phyloP scores from a whole-genome alignment of 306 rosid species.

The Vigna reflexopilosa region DNA sequence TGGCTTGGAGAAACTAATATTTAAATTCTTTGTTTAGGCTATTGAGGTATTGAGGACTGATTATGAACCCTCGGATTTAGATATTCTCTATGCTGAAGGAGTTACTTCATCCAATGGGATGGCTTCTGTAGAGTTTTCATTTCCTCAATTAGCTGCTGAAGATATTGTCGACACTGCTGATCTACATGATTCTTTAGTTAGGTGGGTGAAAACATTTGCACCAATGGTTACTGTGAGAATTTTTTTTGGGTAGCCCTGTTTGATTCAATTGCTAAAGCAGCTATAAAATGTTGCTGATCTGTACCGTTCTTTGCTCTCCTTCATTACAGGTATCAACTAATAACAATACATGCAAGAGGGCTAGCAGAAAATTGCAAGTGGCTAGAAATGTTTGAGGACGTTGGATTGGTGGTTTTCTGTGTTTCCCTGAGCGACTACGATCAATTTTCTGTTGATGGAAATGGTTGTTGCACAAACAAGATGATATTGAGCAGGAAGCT shows the following conservation, averaged over 20 bases:
- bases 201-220: constrained; percentile 55
- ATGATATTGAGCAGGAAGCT: constrained; percentile 79
- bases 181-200: constrained; percentile 68
- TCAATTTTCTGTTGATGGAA: constrained; percentile 70
- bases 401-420: constrained; percentile 74
- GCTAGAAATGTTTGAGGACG: constrained; percentile 92
- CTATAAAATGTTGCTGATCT: constrained; percentile 32
- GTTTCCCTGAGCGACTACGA: constrained; percentile 84
- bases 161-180: constrained; percentile 64
- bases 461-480: constrained; percentile 75
- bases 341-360: constrained; percentile 56
- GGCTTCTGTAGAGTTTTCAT: constrained; percentile 90
- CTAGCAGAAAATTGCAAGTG: constrained; percentile 84
- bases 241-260: constrained; percentile 16
- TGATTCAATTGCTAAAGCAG: background rate
- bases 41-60: constrained; percentile 83
- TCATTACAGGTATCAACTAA: constrained; percentile 54
- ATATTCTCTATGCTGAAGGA: constrained; percentile 94
- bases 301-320: constrained; percentile 24
- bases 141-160: constrained; percentile 73
- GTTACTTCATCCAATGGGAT: constrained; percentile 97
- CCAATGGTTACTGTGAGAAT: constrained; percentile 9
- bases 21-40: constrained; percentile 60
- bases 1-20: constrained; percentile 48
- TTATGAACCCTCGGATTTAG: constrained; percentile 92